Conservation (phyloP, 768 basidiomycete genomes). For the Rhodotorula paludigena region DNA sequence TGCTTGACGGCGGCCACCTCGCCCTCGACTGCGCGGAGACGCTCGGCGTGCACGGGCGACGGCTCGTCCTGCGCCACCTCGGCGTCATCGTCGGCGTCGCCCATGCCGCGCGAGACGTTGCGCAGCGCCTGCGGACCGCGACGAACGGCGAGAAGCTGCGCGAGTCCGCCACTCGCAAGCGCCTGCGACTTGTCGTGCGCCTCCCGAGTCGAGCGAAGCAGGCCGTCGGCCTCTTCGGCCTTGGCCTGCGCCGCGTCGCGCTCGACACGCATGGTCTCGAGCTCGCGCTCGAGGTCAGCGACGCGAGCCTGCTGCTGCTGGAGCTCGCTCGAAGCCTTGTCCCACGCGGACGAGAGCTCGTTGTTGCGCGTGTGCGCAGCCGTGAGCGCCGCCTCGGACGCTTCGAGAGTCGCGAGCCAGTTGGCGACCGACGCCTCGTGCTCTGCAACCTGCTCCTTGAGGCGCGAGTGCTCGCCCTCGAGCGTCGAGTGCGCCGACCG, state of each 20-base stretch:
- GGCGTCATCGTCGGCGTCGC: conserved; percentile 3
- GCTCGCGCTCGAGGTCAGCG: conserved; percentile 30
- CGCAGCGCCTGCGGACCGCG: background rate
- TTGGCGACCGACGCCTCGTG: conserved; percentile 67
- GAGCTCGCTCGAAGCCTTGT: conserved; percentile 65
- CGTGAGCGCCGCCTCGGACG: conserved; percentile 69
- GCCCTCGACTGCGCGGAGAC: conserved; percentile 32
- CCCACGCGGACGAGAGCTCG: conserved; percentile 71
- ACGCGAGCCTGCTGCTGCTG: conserved; percentile 46
- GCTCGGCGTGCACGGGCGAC: background rate
- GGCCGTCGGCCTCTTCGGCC: conserved; percentile 33
- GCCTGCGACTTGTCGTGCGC: conserved; percentile 34
- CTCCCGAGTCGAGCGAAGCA: conserved; percentile 31
- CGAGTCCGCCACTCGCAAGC: conserved; percentile 33
- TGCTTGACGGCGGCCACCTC: conserved; percentile 26
- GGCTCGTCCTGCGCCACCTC: background rate
- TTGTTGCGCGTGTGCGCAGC: conserved; percentile 70
- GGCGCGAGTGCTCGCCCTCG: conserved; percentile 67
- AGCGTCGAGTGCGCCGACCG: conserved; percentile 66
- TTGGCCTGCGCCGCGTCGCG: background rate
- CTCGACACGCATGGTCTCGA: conserved; percentile 23
- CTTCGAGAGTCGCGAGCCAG: conserved; percentile 80
- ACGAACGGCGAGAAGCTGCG: conserved; percentile 25
- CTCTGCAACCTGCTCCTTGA: conserved; percentile 67
- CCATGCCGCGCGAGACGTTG: background rate